phyloP scores from a whole-genome alignment of 1,139 yeast genomes.

The Sugiyamaella castrensis region DNA sequence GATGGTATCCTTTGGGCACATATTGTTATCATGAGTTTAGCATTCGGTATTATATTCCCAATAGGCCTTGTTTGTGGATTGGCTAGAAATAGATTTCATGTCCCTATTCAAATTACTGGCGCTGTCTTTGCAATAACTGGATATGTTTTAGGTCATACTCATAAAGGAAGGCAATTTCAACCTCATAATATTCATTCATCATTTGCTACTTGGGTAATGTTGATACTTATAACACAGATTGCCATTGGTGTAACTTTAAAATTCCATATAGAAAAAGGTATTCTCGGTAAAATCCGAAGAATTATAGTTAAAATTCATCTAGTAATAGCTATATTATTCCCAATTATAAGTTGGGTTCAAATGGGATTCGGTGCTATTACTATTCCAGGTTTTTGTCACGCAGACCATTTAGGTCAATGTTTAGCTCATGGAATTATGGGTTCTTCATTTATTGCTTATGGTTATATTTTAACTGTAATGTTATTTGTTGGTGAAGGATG shows the following conservation, averaged over 20 bases:
- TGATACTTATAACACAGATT: slow-evolving; percentile 32
- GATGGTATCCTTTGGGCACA: slow-evolving; percentile 37
- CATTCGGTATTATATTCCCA: slow-evolving; percentile 43
- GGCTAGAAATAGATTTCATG: slow-evolving; percentile 39
- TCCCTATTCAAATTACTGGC: slow-evolving; percentile 40
- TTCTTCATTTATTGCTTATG: slow-evolving; percentile 74
- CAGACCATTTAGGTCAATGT: slow-evolving; percentile 82
- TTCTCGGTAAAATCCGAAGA: slow-evolving; percentile 35
- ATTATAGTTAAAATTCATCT: slow-evolving; percentile 36
- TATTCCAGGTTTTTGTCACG: slow-evolving; percentile 77
- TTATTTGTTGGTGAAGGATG: slow-evolving; percentile 49
- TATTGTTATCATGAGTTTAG: slow-evolving; percentile 37
- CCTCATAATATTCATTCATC: slow-evolving; percentile 35
- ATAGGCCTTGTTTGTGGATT: slow-evolving; percentile 43
- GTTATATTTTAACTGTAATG: slow-evolving; percentile 63
- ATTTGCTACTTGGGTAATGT: slow-evolving; percentile 35
- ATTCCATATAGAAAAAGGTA: slow-evolving; percentile 37
- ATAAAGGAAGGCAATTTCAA: slow-evolving; percentile 39
- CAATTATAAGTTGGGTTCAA: slow-evolving; percentile 57
- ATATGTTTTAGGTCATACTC: slow-evolving; percentile 41
- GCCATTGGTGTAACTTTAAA: slow-evolving; percentile 37
- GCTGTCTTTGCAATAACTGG: slow-evolving; percentile 39
- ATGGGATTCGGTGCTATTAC: slow-evolving; percentile 80
- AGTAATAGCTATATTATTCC: slow-evolving; percentile 39
- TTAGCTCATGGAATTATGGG: slow-evolving; percentile 98